Percentiles rank a stretch among this genome's conserved stretches.
phyloP scores from a whole-genome alignment of 2,329 filamentous ascomycete species.

The Neopestalotiopsis sp. region DNA sequence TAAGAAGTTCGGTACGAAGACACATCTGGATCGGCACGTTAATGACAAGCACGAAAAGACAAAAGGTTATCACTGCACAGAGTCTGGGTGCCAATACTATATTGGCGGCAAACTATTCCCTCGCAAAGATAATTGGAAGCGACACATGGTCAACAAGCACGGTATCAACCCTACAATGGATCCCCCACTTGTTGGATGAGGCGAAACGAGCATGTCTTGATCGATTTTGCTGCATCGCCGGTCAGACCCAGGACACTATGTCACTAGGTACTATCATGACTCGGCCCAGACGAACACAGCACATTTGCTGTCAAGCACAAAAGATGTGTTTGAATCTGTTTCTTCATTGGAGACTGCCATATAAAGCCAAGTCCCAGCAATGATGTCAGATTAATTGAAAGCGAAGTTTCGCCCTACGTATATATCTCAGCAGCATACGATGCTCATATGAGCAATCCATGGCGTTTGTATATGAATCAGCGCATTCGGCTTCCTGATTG shows the following conservation, averaged over 20 bases:
- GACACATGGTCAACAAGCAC: constrained; percentile 64
- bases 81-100: constrained; percentile 61
- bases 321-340: too few relatives aligned
- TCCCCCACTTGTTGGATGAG: background rate
- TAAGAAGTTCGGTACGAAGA: constrained; percentile 66
- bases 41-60: constrained; percentile 67
- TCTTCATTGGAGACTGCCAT: background rate
- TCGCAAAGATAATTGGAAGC: constrained; percentile 67
- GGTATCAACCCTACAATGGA: background rate
- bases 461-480: constrained; percentile 7
- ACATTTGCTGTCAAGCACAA: too few relatives aligned
- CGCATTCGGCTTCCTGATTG: background rate
- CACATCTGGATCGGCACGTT: constrained; percentile 65
- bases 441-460: background rate
- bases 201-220: background rate
- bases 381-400: background rate
- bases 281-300: background rate
- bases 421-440: background rate
- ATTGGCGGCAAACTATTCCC: constrained; percentile 65
- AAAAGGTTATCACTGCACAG: constrained; percentile 64
- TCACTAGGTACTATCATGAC: background rate
- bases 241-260: too few relatives aligned
- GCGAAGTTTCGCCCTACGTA: background rate
- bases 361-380: background rate
- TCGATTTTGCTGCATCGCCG: too few relatives aligned